Conservation (phyloP, 768 basidiomycete species). For the Rhizopogon salebrosus region DNA sequence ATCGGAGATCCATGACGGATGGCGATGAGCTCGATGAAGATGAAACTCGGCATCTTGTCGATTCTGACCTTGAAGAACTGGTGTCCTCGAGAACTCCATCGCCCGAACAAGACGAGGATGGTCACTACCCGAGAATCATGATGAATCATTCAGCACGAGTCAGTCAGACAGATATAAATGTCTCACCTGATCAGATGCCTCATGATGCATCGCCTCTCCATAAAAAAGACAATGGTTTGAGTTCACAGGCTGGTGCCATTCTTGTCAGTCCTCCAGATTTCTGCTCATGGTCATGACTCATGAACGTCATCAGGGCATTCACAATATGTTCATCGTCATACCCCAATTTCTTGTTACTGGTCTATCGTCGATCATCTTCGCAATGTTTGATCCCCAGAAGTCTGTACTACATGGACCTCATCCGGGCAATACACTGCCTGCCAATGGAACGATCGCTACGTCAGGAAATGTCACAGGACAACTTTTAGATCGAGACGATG, state of each 20-base stretch:
- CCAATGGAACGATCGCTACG: conserved; percentile 5
- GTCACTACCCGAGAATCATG: conserved; percentile 25
- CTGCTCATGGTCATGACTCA: not conserved
- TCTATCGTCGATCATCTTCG: conserved; percentile 81
- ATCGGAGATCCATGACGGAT: conserved; percentile 5
- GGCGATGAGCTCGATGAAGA: conserved; percentile 25
- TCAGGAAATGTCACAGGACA: conserved; percentile 5
- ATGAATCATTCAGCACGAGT: conserved; percentile 43
- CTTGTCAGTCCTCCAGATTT: conserved; percentile 44
- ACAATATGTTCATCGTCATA: conserved; percentile 90
- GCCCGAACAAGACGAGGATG: conserved; percentile 7
- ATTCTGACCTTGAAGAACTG: conserved; percentile 15
- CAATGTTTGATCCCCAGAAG: conserved; percentile 68
- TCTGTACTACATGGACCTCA: conserved; percentile 34
- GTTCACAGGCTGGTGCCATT: conserved; percentile 85
- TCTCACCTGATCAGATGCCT: conserved; percentile 6
- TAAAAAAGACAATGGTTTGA: conserved; percentile 35
- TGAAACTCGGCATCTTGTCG: conserved; percentile 17
- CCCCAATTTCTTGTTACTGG: conserved; percentile 93
- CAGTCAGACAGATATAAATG: conserved; percentile 40
- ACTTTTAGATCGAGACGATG: conserved; percentile 10
- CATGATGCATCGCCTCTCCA: conserved; percentile 3
- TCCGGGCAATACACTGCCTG: conserved; percentile 9
- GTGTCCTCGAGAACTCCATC: conserved; percentile 5
- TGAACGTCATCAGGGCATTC: conserved; percentile 64